Base-by-base conservation (phyloP, 257 asterid species). In the Verbascum thapsus region DNA sequence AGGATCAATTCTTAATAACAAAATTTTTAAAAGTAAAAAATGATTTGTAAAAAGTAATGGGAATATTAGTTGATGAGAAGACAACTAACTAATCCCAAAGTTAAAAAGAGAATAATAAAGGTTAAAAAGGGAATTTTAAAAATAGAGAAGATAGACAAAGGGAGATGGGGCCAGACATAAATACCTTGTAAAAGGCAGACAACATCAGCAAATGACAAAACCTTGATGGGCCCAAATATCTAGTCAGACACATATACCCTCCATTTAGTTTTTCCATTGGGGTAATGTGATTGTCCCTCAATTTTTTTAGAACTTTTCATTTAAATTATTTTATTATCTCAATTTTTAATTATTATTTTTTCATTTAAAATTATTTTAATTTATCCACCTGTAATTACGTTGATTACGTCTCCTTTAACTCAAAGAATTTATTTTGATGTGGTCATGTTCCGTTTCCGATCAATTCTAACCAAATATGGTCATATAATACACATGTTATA, bases 171-270 rank as follows among this genome's bases (percentile, higher is more conserved):
- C 50, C 54, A 54, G 78, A 69, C 82, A 72, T 57, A 61, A 64
- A 72, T 56, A 63, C 77, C 67, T 8, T 50, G 64, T 58, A 77
- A 81, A 83, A 74, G 82, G 32, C 63, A 16, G 83, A 79, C 82
- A 82, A 11, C 68, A 71, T 62, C 66, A 62, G 61, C 66, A 43
- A 53, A 74, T 53, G 35, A 26, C 32, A 63, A 63, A 71, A 66
- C 74, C 61, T 22, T 9, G 40, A 64, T 52, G 79, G 76, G 70
- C 60, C 81, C 72, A 39, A 4, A 37, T 50, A 40, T 66, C 65
- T n/a, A 66, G 52, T 64, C 83, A 72, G 59, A 69, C 56, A 64
- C 32, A 26, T 26, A 26, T 26, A 26, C 3, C 5, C 2, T 26
- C 5, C 32, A 26, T 26, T 26, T 1, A 26, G 32, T 26, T 26